phyloP scores from a whole-genome alignment of 768 basidiomycete genomes.

The Macrolepiota dolichaula region DNA sequence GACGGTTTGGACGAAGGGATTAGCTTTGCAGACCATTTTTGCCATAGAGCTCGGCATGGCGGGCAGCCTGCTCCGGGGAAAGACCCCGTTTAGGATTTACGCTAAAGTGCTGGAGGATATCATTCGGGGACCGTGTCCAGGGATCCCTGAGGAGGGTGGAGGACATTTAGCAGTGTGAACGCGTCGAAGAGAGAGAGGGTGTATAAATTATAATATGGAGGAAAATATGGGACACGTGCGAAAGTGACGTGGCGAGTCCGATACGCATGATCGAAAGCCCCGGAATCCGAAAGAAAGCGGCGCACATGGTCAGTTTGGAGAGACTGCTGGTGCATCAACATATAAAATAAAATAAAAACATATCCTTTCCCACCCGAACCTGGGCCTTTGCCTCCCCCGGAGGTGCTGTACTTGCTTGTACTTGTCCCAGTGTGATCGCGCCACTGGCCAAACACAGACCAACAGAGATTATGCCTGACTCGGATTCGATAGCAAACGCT shows the following conservation, averaged over 20 bases:
- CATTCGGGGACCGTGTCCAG: conserved; percentile 71
- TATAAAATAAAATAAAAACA: too few species aligned
- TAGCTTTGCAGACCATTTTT: conserved; percentile 62
- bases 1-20: background rate
- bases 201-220: conserved; percentile 7
- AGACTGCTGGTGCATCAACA: too few species aligned
- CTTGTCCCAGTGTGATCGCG: too few species aligned
- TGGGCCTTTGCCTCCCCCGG: too few species aligned
- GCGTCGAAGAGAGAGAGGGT: conserved; percentile 11
- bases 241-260: conserved; percentile 38
- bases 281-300: background rate
- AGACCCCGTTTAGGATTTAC: conserved; percentile 67
- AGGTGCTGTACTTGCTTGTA: too few species aligned
- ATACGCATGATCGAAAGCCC: conserved; percentile 10
- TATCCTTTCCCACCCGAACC: too few species aligned
- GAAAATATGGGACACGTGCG: conserved; percentile 23
- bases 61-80: conserved; percentile 58
- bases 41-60: conserved; percentile 79
- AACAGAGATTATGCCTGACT: conserved; percentile 34
- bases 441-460: conserved; percentile 36
- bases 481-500: conserved; percentile 18
- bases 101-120: conserved; percentile 69
- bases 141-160: conserved; percentile 42
- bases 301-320: background rate
- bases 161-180: conserved; percentile 17